Conservation (phyloP, 108 stramenopile species). For the Nitzschia inconspicua region DNA sequence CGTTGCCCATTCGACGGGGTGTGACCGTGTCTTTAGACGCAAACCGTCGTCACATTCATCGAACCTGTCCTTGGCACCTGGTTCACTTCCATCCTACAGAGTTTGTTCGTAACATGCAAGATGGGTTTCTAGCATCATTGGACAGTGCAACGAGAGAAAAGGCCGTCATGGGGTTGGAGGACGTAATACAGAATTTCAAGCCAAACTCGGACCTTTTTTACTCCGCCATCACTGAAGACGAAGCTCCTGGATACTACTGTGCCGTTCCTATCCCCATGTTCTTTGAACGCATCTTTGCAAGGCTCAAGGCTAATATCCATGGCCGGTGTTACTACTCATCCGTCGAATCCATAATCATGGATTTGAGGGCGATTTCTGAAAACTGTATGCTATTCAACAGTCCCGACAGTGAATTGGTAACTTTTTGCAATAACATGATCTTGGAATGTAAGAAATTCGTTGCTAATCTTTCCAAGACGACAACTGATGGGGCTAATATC, state of each 20-base stretch:
- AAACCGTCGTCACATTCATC: background rate
- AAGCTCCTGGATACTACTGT: conserved; percentile 47
- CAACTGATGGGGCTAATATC: too few relatives aligned
- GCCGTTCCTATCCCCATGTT: conserved; percentile 53
- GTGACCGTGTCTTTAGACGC: background rate
- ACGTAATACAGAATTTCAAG: conserved; percentile 8
- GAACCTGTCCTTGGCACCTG: conserved; percentile 16
- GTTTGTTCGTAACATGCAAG: background rate
- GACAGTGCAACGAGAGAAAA: conserved; percentile 18
- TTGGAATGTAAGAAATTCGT: conserved; percentile 9
- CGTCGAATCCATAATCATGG: conserved; percentile 35
- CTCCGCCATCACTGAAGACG: conserved; percentile 28
- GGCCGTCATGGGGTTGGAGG: conserved; percentile 12
- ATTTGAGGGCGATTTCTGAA: conserved; percentile 35
- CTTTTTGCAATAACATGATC: conserved; percentile 7
- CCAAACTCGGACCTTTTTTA: conserved; percentile 14
- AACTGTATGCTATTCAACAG: conserved; percentile 63
- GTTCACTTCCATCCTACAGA: background rate
- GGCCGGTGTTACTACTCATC: conserved; percentile 41
- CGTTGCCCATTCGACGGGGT: conserved; percentile 12
- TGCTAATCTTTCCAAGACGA: too few relatives aligned
- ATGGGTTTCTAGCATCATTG: background rate
- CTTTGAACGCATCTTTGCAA: conserved; percentile 32
- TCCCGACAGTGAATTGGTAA: conserved; percentile 24
- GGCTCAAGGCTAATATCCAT: conserved; percentile 13